These are phyloP conservation scores for Blastobotrys parvus DNA, from an alignment of 805 yeast genomes.

Conservation along the genomic window DNA sequence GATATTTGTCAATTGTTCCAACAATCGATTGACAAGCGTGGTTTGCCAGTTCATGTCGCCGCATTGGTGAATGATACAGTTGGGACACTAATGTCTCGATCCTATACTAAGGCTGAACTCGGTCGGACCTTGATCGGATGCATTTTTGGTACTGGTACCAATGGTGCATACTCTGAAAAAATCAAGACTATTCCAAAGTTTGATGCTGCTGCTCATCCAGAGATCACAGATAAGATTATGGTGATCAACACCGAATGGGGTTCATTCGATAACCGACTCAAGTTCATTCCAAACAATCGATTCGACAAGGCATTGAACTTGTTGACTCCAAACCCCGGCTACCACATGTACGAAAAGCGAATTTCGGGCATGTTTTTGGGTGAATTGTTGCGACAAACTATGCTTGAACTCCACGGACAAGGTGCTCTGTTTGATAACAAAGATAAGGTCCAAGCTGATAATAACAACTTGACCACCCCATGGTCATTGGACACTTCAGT, in stretches of 20 bases:
- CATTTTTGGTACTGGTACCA: slow-evolving; percentile 96
- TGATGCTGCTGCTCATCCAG: slow-evolving; percentile 33
- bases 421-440: slow-evolving; percentile 43
- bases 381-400: slow-evolving; percentile 68
- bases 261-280: slow-evolving; percentile 79
- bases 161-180: slow-evolving; percentile 86
- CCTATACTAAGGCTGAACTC: slow-evolving; percentile 57
- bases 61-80: slow-evolving; percentile 96
- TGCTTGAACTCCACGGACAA: slow-evolving; percentile 53
- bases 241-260: slow-evolving; percentile 98
- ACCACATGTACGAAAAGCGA: slow-evolving; percentile 87
- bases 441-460: slow-evolving; percentile 26
- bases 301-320: slow-evolving; percentile 69
- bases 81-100: slow-evolving; percentile 83
- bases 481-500: slow-evolving; percentile 77
- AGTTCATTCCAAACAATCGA: slow-evolving; percentile 65
- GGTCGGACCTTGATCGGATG: slow-evolving; percentile 80
- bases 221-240: slow-evolving; percentile 42
- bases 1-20: slow-evolving; percentile 76
- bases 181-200: slow-evolving; percentile 68
- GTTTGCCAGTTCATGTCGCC: slow-evolving; percentile 54
- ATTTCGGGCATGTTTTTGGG: slow-evolving; percentile 91
- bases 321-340: slow-evolving; percentile 71
- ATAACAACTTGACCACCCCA: slow-evolving; percentile 42
- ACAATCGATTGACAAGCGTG: slow-evolving; percentile 48